These are phyloP conservation scores for Thelephora ganbajun DNA, from an alignment of 768 basidiomycete species.

Conservation along the genomic window DNA sequence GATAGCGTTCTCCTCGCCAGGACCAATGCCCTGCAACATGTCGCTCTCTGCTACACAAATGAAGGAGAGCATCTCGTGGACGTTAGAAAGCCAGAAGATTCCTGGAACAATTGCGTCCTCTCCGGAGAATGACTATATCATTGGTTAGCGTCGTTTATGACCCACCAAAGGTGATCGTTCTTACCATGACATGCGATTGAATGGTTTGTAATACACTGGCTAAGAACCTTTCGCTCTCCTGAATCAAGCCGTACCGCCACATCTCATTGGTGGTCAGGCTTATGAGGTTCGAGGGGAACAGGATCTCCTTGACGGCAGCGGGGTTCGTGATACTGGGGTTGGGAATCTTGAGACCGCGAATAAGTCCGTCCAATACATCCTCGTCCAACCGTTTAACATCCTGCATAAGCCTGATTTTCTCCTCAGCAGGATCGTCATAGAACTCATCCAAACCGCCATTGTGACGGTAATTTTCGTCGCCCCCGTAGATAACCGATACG, in stretches of 20 bases:
- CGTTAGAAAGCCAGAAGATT: conserved; percentile 99
- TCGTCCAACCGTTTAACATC: conserved; percentile 84
- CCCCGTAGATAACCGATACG: conserved; percentile 79
- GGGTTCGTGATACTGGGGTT: conserved; percentile 81
- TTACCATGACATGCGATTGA: conserved; percentile 93
- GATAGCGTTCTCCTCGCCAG: conserved; percentile 84
- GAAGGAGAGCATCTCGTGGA: conserved; percentile 98
- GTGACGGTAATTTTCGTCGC: conserved; percentile 59
- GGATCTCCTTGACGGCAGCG: conserved; percentile 90
- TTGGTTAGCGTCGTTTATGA: conserved; percentile 5
- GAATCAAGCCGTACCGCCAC: conserved; percentile 98
- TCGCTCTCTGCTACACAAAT: conserved; percentile 98
- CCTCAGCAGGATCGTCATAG: conserved; percentile 84
- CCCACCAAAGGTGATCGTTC: conserved; percentile 17
- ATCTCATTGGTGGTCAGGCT: conserved; percentile 98
- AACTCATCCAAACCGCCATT: conserved; percentile 58
- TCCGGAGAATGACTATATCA: conserved; percentile 63
- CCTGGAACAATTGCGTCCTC: conserved; percentile 95
- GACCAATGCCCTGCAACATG: conserved; percentile 95
- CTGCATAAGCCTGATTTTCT: conserved; percentile 89
- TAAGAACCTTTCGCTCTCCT: conserved; percentile 93
- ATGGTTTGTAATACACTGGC: conserved; percentile 99
- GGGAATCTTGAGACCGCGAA: conserved; percentile 88
- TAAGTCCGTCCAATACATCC: conserved; percentile 81
- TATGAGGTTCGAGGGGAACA: conserved; percentile 98